phyloP scores from a whole-genome alignment of 345 rosid genomes.

The Salix purpurea region DNA sequence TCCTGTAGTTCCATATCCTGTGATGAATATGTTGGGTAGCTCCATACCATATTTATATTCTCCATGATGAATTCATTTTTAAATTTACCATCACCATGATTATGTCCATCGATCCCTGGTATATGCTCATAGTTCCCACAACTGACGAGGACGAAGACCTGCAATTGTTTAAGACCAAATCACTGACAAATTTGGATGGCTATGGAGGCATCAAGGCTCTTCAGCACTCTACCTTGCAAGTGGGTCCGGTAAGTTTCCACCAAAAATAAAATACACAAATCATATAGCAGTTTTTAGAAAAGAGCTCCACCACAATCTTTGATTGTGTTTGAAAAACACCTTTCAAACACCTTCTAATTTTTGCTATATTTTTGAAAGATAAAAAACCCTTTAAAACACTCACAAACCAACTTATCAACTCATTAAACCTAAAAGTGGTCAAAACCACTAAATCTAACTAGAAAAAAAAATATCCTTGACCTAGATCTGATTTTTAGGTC shows the following conservation, averaged over 20 bases:
- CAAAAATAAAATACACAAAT: background rate
- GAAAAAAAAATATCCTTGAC: no score
- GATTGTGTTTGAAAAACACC: no score
- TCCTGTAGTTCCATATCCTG: background rate
- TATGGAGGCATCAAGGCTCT: background rate
- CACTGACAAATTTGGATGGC: background rate
- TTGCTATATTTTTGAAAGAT: no score
- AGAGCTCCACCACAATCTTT: background rate
- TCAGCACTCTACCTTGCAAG: background rate
- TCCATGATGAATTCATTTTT: background rate
- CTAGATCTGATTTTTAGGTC: no score
- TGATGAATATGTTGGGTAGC: background rate
- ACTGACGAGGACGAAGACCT: background rate
- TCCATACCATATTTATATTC: background rate
- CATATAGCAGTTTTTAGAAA: background rate
- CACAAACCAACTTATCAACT: no score
- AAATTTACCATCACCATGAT: background rate
- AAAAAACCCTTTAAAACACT: no score
- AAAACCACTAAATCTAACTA: no score
- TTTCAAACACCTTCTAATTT: no score
- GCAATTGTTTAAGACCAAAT: background rate
- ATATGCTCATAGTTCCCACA: background rate
- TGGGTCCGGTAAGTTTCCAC: background rate
- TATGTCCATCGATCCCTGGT: background rate
- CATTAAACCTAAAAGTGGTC: no score